Evolutionary conservation across 1,139 yeast genomes (phyloP), one percentile per base, ranked within the genome.

Genomic region (Petasospora rhodanensis): DNA sequence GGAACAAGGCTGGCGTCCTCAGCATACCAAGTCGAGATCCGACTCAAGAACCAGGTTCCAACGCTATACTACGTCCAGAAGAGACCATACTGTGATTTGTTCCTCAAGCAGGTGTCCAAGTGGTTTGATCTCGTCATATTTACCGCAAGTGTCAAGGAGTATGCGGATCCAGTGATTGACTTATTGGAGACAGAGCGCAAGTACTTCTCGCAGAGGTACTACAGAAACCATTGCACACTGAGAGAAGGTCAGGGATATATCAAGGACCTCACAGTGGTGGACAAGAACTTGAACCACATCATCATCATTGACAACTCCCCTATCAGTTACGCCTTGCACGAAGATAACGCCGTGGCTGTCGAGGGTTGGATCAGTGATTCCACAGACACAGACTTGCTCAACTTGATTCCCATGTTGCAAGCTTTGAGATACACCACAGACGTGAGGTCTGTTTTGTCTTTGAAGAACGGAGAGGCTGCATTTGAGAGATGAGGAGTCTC

Each of bases 291-390:
- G 38, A 74, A 80, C 40, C 81, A 79, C 49, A 76, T 86, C 21
- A 66, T 89, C 39, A 82, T 91, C 28, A 70, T 91, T 35, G 98
- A 91, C 61, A 91, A 91, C 60, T 86, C 96, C 7, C 97, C 97
- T 2, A 70, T 86, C 9, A 81, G 94, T 52, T 91, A 85, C 56
- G 80, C 87, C 10, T 61, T 76, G 55, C 91, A 91, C 54, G 85
- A 79, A 43, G 78, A 79, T 47, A 91, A 91, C 54, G 98, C 96
- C 1, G 79, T 91, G 22, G 79, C 82, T 62, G 86, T 91, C 14
- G 96, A 89, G 59, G 97, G 98, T 27, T 91, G 98, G 98, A 86
- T 91, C 43, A 86, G 85, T 52, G 98, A 91, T 59, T 95, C 94
- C 14, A 75, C 80, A 28, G 98, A 91, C 55, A 69, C 79, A 17